Conservation (phyloP, 331 rosid genomes). For the Pyracantha coccinea region DNA sequence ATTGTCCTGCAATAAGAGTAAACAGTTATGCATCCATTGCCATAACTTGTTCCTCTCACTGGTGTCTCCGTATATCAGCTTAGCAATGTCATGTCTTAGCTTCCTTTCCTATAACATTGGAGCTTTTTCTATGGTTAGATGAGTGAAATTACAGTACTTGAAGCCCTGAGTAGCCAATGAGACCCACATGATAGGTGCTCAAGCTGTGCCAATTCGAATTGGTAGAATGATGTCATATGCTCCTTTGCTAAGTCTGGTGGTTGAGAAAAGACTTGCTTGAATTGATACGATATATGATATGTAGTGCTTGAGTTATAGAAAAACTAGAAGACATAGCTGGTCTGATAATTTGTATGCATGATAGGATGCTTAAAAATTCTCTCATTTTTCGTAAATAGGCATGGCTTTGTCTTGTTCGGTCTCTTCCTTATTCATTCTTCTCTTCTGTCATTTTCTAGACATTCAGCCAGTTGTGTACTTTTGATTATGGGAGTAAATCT, state of each 20-base stretch:
- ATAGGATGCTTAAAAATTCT: not conserved
- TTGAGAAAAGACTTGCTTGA: not conserved
- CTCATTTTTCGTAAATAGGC: not conserved
- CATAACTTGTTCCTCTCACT: not conserved
- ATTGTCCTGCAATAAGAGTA: not conserved
- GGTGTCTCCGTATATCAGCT: not conserved
- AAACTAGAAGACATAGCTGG: not conserved
- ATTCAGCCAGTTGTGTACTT: conserved; percentile 89
- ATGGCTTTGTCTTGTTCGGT: conserved; percentile 2
- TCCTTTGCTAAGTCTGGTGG: not conserved
- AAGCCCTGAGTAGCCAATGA: not conserved
- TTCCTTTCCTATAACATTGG: not conserved
- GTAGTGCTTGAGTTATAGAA: not conserved
- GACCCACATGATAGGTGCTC: not conserved
- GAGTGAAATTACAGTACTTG: not conserved
- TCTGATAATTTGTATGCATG: not conserved
- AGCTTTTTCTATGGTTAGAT: not conserved
- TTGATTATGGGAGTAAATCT: conserved; percentile 62
- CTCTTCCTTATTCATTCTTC: conserved; percentile 11
- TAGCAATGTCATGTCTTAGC: not conserved
- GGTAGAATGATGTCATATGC: not conserved
- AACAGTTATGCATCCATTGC: not conserved
- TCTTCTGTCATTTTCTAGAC: conserved; percentile 49
- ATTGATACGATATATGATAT: not conserved
- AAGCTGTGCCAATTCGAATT: not conserved